phyloP scores from a whole-genome alignment of 108 stramenopile species.

The Cyclotella kingstonii region DNA sequence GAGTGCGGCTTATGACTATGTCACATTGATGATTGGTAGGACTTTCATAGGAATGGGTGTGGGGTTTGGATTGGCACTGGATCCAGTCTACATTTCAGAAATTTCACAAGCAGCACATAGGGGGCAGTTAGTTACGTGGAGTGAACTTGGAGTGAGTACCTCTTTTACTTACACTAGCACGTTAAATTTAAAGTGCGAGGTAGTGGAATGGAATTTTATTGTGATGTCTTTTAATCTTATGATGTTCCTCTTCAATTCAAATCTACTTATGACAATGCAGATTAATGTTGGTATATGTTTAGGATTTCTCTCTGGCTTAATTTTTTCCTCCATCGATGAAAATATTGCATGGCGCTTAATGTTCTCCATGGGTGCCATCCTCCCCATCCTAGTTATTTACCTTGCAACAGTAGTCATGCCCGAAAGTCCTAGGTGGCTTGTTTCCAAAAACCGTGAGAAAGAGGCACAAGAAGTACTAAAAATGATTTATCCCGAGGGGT shows the following conservation, averaged over 20 bases:
- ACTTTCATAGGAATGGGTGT: constrained; percentile 79
- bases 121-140: constrained; percentile 80
- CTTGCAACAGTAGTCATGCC: constrained; percentile 69
- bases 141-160: constrained; percentile 52
- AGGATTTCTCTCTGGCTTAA: constrained; percentile 59
- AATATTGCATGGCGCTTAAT: constrained; percentile 67
- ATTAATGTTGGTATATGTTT: constrained; percentile 71
- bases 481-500: constrained; percentile 58
- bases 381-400: constrained; percentile 65
- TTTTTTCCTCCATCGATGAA: constrained; percentile 45
- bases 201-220: neutral
- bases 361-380: constrained; percentile 59
- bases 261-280: neutral
- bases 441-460: constrained; percentile 49
- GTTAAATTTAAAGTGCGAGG: too few species aligned
- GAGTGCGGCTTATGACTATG: constrained; percentile 42
- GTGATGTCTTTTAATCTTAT: neutral
- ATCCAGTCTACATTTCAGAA: constrained; percentile 85
- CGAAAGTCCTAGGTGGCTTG: constrained; percentile 89
- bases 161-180: neutral
- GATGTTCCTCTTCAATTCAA: neutral
- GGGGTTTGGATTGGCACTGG: constrained; percentile 77
- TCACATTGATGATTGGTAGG: constrained; percentile 74
- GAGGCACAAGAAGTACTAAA: constrained; percentile 55
- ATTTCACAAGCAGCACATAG: constrained; percentile 68